Evolutionary conservation across 1,284 basidiomycete species (phyloP).

Genomic region (Boletellus deceptivus): DNA sequence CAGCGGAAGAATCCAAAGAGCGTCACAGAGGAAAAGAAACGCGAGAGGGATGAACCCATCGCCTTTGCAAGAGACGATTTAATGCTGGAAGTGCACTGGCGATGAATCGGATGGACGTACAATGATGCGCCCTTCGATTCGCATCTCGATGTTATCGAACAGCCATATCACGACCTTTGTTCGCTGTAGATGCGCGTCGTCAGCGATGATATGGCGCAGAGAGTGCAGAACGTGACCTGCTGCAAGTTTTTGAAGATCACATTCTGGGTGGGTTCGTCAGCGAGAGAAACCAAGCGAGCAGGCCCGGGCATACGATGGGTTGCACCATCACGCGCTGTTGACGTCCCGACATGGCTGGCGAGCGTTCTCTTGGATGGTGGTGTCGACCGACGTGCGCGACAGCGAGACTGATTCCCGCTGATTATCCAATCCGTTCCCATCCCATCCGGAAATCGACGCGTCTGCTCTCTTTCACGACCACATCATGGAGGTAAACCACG

Average conservation of each 20-base stretch:
- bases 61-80: conserved; percentile 29
- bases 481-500: conserved; percentile 30
- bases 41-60: conserved; percentile 15
- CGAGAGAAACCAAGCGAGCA: conserved; percentile 4
- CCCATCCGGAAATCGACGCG: conserved; percentile 15
- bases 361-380: conserved; percentile 6
- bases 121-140: conserved; percentile 95
- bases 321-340: conserved; percentile 97
- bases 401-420: conserved; percentile 6
- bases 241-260: conserved; percentile 99
- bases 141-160: conserved; percentile 96
- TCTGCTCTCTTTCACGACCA: conserved; percentile 18
- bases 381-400: conserved; percentile 20
- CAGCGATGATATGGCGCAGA: conserved; percentile 5
- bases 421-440: conserved; percentile 31
- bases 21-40: neutral
- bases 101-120: conserved; percentile 53
- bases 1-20: conserved; percentile 7
- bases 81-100: conserved; percentile 24
- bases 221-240: conserved; percentile 45
- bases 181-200: conserved; percentile 50
- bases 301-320: conserved; percentile 75
- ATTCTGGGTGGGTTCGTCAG: conserved; percentile 60
- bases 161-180: conserved; percentile 92
- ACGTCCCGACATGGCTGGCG: conserved; percentile 78